These are phyloP conservation scores for Saturnispora serradocipensis DNA, from an alignment of 805 yeast species.

Conservation along the genomic window DNA sequence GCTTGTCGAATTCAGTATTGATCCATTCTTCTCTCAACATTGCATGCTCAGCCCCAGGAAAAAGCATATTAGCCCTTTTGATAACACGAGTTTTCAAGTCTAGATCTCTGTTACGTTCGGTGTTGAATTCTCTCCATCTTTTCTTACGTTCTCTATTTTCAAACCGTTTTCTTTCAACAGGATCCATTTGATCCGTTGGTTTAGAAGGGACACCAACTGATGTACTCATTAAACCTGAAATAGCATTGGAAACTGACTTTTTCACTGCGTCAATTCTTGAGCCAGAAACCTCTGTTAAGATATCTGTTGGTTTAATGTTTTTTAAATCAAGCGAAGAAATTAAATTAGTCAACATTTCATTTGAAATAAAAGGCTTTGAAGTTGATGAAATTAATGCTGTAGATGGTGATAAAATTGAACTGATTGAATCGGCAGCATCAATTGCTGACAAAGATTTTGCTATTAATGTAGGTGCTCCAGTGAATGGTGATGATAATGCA, in stretches of 20 bases:
- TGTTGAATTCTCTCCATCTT: conserved; percentile 75
- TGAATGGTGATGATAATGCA: background rate
- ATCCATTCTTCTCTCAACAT: conserved; percentile 59
- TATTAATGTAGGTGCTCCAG: background rate
- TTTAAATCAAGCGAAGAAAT: conserved; percentile 9
- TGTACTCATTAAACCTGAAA: conserved; percentile 8
- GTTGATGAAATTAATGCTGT: background rate
- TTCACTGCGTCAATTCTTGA: conserved; percentile 10
- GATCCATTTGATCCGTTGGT: conserved; percentile 22
- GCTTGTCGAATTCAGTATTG: conserved; percentile 56
- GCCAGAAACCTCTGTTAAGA: conserved; percentile 6
- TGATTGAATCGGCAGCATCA: background rate
- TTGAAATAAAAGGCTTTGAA: conserved; percentile 3
- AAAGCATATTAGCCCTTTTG: conserved; percentile 59
- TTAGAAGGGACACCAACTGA: background rate
- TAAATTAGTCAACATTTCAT: conserved; percentile 8
- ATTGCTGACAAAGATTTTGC: background rate
- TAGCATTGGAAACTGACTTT: conserved; percentile 10
- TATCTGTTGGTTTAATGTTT: background rate
- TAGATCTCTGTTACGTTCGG: conserved; percentile 75
- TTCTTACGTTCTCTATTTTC: conserved; percentile 74
- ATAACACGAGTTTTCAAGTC: conserved; percentile 73
- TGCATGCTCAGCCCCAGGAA: conserved; percentile 49
- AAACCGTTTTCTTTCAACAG: conserved; percentile 47
- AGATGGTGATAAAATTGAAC: background rate